A percentile compares a stretch with the other conserved stretches of the same genome.
Evolutionary conservation across 2,329 filamentous ascomycete genomes (phyloP).

Genomic region (Samsoniella hepiali): DNA sequence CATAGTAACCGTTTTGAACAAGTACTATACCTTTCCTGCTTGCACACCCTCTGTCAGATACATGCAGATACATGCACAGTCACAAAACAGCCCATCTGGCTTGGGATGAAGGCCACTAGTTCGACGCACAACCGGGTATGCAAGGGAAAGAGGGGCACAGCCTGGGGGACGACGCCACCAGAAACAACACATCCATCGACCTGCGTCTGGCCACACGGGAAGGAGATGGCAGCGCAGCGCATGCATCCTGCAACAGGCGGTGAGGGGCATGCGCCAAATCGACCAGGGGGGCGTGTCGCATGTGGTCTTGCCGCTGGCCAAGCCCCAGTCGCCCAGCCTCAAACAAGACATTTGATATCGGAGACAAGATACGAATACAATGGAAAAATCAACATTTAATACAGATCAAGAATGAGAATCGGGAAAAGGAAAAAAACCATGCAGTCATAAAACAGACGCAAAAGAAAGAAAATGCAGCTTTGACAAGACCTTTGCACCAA

Average conservation of each 20-base stretch:
- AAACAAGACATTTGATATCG: neutral
- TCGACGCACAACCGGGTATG: constrained; percentile 18
- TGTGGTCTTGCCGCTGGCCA: neutral
- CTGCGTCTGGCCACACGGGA: constrained; percentile 7
- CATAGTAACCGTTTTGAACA: neutral
- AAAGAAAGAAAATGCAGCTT: neutral
- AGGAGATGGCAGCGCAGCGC: constrained; percentile 1
- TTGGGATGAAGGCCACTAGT: constrained; percentile 10
- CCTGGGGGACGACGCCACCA: neutral
- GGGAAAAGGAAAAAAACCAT: neutral
- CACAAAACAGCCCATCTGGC: constrained; percentile 12
- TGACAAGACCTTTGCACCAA: neutral
- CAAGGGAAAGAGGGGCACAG: constrained; percentile 17
- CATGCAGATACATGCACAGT: constrained; percentile 3
- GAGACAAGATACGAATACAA: neutral
- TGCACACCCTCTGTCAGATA: neutral
- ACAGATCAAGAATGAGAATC: neutral
- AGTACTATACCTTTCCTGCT: neutral
- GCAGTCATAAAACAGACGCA: neutral
- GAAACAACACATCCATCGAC: constrained; percentile 5
- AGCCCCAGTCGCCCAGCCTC: neutral
- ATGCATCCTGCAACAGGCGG: constrained; percentile 14
- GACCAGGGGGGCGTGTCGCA: constrained; percentile 6
- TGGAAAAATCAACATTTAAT: too few species aligned
- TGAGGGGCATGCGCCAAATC: constrained; percentile 12